Percentiles rank a stretch among this genome's conserved stretches.
Conservation (phyloP, 495 filamentous ascomycete genomes). For the Copromyces sp. region DNA sequence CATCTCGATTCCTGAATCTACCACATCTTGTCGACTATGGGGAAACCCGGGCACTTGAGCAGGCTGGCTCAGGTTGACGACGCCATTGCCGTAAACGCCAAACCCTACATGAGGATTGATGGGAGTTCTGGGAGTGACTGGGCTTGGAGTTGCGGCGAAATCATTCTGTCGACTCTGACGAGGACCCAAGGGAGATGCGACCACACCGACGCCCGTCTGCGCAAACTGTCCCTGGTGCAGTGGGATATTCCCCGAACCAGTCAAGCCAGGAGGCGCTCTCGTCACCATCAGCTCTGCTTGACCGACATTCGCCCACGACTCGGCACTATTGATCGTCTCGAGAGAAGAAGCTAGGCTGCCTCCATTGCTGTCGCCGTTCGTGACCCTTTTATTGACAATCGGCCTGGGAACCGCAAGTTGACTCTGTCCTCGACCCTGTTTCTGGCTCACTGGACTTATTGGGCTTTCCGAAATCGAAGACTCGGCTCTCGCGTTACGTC, state of each 20-base stretch:
- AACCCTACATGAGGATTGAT: neutral
- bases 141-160: neutral
- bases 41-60: neutral
- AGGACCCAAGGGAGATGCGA: neutral
- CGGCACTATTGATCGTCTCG: slow-evolving; percentile 3
- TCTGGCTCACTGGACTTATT: neutral
- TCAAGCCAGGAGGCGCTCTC: neutral
- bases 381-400: neutral
- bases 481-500: neutral
- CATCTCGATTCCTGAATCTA: neutral
- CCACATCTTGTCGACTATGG: neutral
- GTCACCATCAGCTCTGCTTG: neutral
- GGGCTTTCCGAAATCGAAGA: neutral
- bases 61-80: neutral
- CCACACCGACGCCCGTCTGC: neutral
- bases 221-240: neutral
- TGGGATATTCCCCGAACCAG: neutral
- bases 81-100: neutral
- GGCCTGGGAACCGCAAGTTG: neutral
- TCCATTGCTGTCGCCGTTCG: slow-evolving; percentile 1
- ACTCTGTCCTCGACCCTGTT: neutral
- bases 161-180: neutral
- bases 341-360: slow-evolving; percentile 6
- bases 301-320: slow-evolving; percentile 3
- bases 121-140: neutral